Percentiles rank a stretch among this genome's conserved stretches.
Evolutionary conservation across 2,329 filamentous ascomycete genomes (phyloP).

Genomic region (Phialemoniopsis sp.): DNA sequence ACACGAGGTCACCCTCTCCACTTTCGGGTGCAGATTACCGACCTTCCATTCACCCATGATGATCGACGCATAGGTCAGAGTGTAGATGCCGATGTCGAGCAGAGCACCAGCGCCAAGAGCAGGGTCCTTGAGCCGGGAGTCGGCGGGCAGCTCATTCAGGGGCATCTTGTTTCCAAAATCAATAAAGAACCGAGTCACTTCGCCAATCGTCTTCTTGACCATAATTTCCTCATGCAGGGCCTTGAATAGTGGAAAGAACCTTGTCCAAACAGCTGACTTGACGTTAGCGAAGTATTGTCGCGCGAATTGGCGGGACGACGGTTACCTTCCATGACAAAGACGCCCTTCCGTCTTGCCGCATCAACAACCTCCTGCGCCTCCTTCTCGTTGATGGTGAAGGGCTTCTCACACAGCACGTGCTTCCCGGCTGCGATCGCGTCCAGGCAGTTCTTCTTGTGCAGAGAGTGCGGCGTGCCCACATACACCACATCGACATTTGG

Average conservation of each 20-base stretch:
- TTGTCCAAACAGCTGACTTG: constrained; percentile 31
- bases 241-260: constrained; percentile 24
- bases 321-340: constrained; percentile 28
- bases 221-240: constrained; percentile 14
- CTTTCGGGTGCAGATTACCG: constrained; percentile 1
- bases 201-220: constrained; percentile 17
- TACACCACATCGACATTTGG: constrained; percentile 27
- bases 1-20: not conserved
- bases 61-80: constrained; percentile 13
- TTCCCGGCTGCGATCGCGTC: constrained; percentile 27
- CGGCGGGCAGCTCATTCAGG: constrained; percentile 12
- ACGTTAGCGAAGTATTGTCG: too few species aligned
- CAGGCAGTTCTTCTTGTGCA: constrained; percentile 27
- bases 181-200: constrained; percentile 16
- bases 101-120: constrained; percentile 22
- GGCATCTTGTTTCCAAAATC: constrained; percentile 21
- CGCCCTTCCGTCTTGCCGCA: constrained; percentile 20
- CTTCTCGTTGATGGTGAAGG: constrained; percentile 24
- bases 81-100: constrained; percentile 25
- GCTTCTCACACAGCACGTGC: constrained; percentile 30
- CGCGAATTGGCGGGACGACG: too few species aligned
- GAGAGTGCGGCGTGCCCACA: constrained; percentile 27
- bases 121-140: constrained; percentile 16
- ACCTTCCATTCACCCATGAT: constrained; percentile 3
- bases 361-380: constrained; percentile 19